Percentiles rank a stretch among this genome's conserved stretches.
Evolutionary conservation across 495 filamentous ascomycete species (phyloP).

Genomic region (Xylaria telfairii): DNA sequence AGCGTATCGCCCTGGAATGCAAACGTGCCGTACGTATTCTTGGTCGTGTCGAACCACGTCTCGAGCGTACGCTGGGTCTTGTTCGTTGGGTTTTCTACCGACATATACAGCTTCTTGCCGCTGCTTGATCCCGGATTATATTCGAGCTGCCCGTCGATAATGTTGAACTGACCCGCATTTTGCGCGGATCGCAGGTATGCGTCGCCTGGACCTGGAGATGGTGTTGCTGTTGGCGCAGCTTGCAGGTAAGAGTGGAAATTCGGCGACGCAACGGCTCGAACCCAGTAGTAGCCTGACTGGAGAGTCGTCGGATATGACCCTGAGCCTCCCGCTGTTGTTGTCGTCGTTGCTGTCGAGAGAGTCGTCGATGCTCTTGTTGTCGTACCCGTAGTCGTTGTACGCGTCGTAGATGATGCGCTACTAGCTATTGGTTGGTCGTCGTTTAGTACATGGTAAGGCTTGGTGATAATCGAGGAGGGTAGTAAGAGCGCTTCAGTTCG

Average conservation of each 20-base stretch:
- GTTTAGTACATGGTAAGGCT: background rate
- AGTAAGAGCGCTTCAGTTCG: background rate
- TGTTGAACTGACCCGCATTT: constrained; percentile 66
- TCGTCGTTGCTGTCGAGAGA: constrained; percentile 1
- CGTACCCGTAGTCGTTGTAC: constrained; percentile 11
- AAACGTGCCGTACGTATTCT: constrained; percentile 64
- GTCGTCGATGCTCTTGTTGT: constrained; percentile 13
- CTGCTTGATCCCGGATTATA: constrained; percentile 50
- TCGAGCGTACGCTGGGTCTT: constrained; percentile 51
- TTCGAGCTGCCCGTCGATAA: constrained; percentile 62
- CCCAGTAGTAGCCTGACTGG: constrained; percentile 62
- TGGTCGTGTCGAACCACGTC: constrained; percentile 56
- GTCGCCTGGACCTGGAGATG: constrained; percentile 19
- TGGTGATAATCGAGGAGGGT: background rate
- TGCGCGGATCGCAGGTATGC: constrained; percentile 31
- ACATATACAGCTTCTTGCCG: constrained; percentile 47
- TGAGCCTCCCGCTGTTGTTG: constrained; percentile 8
- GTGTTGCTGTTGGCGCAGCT: constrained; percentile 22
- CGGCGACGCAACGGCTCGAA: constrained; percentile 63
- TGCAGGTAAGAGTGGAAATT: constrained; percentile 70
- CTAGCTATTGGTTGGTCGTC: background rate
- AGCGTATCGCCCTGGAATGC: constrained; percentile 62
- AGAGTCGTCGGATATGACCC: constrained; percentile 42
- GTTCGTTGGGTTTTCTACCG: constrained; percentile 57
- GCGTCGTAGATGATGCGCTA: constrained; percentile 1